Evolutionary conservation across 495 filamentous ascomycete genomes (phyloP), one percentile per base, ranked within the genome.

Genomic region (Astrocystis sublimbata): DNA sequence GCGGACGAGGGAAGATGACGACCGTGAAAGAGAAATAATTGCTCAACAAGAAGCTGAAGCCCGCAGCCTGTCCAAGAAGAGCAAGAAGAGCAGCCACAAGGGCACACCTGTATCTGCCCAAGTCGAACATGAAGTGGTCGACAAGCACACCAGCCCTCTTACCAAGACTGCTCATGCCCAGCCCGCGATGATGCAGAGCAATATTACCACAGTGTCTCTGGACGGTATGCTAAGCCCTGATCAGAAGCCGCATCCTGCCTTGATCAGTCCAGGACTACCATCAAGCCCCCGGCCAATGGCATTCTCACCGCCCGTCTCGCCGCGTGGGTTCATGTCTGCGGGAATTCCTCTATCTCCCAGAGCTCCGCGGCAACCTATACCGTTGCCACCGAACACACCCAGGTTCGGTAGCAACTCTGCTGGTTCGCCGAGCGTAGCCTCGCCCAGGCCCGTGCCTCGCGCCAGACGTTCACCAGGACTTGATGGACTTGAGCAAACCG

Each of bases 1-100:
- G 65, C 91, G 88, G 66, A 97, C 92, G 0, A 84, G 92, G 61
- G 91, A 92, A 70, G 92, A 94, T 53, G 92, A 97, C 68, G 92
- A 97, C 62, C 79, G 81, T 56, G 85, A 92, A 50, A 86, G 92
- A 38, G 91, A 92, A 72, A 81, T 83, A 6, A 69, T 86, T 8
- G 79, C 86, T 15, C 69, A 78, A 55, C 84, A 83, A 66, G 89
- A 93, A 60, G 78, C 84, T 19, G 86, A 88, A 63, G 71, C 78
- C 43, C 81, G 83, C 53, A 92, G 86, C 73, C 70, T 81, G 41
- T 92, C 86, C 6, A 86, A 85, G 71, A 88, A 86, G 69, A 83
- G 81, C 65, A 80, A 76, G 73, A 85, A 85, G 65, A 81, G 80
- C 49, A 74, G 74, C 53, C 78, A 78, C 55, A 74, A 76, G 49